phyloP scores from a whole-genome alignment of 129 eudicot genomes.

The Helianthus annuus region DNA sequence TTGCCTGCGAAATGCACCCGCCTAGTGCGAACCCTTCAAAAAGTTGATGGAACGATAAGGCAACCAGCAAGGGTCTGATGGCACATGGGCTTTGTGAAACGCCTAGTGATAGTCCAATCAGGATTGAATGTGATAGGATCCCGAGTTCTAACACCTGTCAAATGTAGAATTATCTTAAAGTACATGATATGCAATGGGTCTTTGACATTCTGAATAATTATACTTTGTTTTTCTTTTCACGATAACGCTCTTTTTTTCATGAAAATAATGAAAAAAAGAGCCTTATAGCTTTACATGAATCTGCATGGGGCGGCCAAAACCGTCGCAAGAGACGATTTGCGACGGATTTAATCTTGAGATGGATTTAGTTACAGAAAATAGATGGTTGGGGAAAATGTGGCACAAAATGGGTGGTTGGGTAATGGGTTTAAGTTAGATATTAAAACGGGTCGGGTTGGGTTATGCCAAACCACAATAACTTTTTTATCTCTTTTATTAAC shows the following conservation, averaged over 20 bases:
- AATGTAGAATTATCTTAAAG: not conserved
- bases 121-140: conserved; percentile 68
- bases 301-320: too few relatives aligned
- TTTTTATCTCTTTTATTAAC: too few relatives aligned
- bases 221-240: not conserved
- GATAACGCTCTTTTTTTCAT: not conserved
- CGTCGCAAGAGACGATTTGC: too few relatives aligned
- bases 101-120: conserved; percentile 82
- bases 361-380: too few relatives aligned
- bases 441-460: too few relatives aligned
- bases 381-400: too few relatives aligned
- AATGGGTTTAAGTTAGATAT: too few relatives aligned
- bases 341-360: too few relatives aligned
- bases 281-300: not conserved
- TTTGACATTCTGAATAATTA: not conserved
- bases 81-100: conserved; percentile 82
- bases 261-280: not conserved
- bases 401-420: too few relatives aligned
- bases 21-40: conserved; percentile 91
- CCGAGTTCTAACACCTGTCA: conserved; percentile 80
- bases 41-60: conserved; percentile 78
- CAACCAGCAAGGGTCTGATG: conserved; percentile 66
- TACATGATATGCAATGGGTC: not conserved
- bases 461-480: too few relatives aligned
- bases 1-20: conserved; percentile 82